Base-by-base conservation (phyloP, 192 early-diverging fungal species). In the Coemansia sp. region DNA sequence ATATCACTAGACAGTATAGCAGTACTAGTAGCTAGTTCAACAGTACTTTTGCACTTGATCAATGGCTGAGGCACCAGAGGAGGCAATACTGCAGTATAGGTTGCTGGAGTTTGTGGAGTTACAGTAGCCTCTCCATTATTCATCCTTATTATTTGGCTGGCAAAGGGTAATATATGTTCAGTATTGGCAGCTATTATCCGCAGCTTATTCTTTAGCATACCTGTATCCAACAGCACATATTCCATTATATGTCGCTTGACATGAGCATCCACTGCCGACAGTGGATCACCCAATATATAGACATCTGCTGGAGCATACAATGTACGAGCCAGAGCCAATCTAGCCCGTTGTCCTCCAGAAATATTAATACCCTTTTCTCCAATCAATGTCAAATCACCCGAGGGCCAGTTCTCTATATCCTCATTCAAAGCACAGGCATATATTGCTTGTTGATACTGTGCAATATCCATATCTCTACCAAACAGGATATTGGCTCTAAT, bases 291-390 rank as follows among this genome's bases (percentile, higher is more conserved):
- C 1, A 74, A 21, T 17, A 74, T 17, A 49, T 59, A 64, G 5
- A 89, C 75, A 45, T 85, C 84, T 7, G 86, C 84, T 3, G 84
- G 67, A 1, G 71, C 47, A 62, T 89, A 89, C 0, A 87, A 68
- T 0, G 88, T 86, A 50, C 91, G 80, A 60, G 90, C 89, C 9
- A 89, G 52, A 0, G 82, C 75, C n/a, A 92, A 65, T 43, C 90
- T 77, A 21, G 79, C 83, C 43, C 85, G 85, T 51, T 88, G 86
- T 38, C 87, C 87, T 17, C 87, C 87, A 39, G 80, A 83, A 6
- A 88, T 60, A 14, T 80, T 86, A 5, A 86, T 71, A 11, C 87
- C 84, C 31, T 69, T 72, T 57, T 77, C 72, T 19, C 89, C 85
- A 65, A 90, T 81, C 48, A 80, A 60, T 1, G 88, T 78, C 53